These are phyloP conservation scores for Cryptosporidium sp. DNA, from an alignment of 169 alveolate species.

Conservation along the genomic window DNA sequence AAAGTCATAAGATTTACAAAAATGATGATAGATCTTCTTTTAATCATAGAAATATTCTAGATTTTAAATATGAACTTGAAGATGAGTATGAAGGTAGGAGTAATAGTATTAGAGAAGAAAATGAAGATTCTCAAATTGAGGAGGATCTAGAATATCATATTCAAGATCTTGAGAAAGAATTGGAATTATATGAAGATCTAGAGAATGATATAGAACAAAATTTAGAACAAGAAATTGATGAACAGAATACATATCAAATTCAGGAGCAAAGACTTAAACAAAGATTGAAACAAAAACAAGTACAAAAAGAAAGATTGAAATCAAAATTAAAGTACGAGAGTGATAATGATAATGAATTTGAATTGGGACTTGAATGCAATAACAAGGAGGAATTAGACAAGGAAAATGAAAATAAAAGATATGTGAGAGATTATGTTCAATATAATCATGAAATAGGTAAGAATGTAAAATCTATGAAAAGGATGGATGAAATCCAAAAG, in stretches of 20 bases:
- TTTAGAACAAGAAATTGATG: background rate
- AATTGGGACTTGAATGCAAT: background rate
- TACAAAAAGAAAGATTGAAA: background rate
- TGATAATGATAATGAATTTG: background rate
- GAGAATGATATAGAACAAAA: background rate
- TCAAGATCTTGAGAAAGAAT: background rate
- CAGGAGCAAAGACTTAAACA: background rate
- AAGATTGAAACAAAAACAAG: background rate
- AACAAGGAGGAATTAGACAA: background rate
- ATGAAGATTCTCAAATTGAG: background rate
- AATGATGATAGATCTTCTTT: background rate
- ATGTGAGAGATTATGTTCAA: background rate
- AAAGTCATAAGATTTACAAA: background rate
- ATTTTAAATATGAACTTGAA: background rate
- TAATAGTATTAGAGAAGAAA: background rate
- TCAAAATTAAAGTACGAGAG: background rate
- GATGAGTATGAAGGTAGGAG: background rate
- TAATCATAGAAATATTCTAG: background rate
- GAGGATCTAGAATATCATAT: background rate
- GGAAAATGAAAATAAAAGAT: background rate
- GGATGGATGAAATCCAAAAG: background rate
- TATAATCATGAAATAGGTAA: background rate
- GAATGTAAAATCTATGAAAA: background rate
- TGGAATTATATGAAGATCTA: background rate
- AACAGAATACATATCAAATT: background rate